Evolutionary conservation across 768 basidiomycete genomes (phyloP), one percentile per base, ranked within the genome.

Genomic region (Auricularia heimuer): DNA sequence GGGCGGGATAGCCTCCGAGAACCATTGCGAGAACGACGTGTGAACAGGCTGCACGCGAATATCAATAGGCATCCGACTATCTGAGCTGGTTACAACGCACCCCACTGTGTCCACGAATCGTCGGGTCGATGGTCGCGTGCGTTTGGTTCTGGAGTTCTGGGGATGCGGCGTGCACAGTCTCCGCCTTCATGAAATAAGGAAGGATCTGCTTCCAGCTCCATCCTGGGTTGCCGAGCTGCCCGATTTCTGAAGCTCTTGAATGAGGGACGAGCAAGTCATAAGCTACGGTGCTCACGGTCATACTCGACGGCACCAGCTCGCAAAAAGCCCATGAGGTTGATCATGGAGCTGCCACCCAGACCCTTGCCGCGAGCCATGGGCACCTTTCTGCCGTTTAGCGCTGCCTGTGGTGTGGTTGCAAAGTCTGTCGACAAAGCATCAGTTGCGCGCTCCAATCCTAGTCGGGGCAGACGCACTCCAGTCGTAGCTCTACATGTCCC

Each of bases 261-360:
- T 51, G 47, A 51, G 47, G 6, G 47, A 10, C 16, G 18, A 16
- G 16, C 11, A 44, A 18, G 6, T 16, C 16, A 21, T 8, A 51
- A 51, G 18, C 44, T 16, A 18, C 6, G 16, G 11, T 16, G 47
- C 47, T 51, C 21, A 51, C 47, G 21, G 16, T 51, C 47, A 16
- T 51, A 51, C 47, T 51, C 47, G 16, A 51, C 47, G 4, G 14
- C 21, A 6, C 47, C 47, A 16, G 47, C 47, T 8, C 21, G 47
- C 47, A 51, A 16, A 21, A 51, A 68, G 21, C 39, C 56, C 35
- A 73, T 70, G 66, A 79, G 78, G 66, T 84, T 84, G 35, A 82
- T 75, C 3, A 69, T 69, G 0, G 81, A 82, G 64, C 73, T 78
- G 2, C 83, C 82, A 2, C 83, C 74, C 7, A 74, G 62, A 10